A percentile compares a stretch with the other conserved stretches of the same genome.
Evolutionary conservation across 1,284 basidiomycete species (phyloP).

Genomic region (Coriolopsis trogii): DNA sequence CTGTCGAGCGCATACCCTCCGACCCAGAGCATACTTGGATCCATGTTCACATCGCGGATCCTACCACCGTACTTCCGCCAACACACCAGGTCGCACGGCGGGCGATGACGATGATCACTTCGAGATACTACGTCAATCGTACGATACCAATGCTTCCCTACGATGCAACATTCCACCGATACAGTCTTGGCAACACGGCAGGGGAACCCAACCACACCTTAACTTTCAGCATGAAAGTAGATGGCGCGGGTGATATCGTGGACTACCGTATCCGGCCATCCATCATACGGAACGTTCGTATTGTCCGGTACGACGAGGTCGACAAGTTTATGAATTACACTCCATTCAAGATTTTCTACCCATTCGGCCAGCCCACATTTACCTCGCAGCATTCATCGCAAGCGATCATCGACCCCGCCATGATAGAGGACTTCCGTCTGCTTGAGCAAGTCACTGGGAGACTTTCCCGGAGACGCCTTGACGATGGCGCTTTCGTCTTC

Average conservation of each 20-base stretch:
- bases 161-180: conserved; percentile 47
- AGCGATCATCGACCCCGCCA: background rate
- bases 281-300: conserved; percentile 69
- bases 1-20: conserved; percentile 65
- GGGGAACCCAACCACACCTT: conserved; percentile 61
- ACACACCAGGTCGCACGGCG: conserved; percentile 59
- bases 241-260: conserved; percentile 63
- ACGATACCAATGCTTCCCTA: conserved; percentile 74
- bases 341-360: conserved; percentile 35
- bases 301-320: conserved; percentile 73
- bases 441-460: conserved; percentile 13
- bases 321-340: conserved; percentile 54
- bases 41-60: conserved; percentile 94
- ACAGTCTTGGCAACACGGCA: conserved; percentile 56
- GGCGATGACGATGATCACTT: conserved; percentile 55
- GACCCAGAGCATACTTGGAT: conserved; percentile 76
- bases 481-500: conserved; percentile 9
- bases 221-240: conserved; percentile 83
- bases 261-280: conserved; percentile 77
- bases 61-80: conserved; percentile 79
- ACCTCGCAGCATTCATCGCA: background rate
- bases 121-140: conserved; percentile 68
- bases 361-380: conserved; percentile 43
- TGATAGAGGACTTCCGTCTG: conserved; percentile 23
- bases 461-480: conserved; percentile 12